These are phyloP conservation scores for Diutina scorzettiae DNA, from an alignment of 1,139 yeast species.

Conservation along the genomic window DNA sequence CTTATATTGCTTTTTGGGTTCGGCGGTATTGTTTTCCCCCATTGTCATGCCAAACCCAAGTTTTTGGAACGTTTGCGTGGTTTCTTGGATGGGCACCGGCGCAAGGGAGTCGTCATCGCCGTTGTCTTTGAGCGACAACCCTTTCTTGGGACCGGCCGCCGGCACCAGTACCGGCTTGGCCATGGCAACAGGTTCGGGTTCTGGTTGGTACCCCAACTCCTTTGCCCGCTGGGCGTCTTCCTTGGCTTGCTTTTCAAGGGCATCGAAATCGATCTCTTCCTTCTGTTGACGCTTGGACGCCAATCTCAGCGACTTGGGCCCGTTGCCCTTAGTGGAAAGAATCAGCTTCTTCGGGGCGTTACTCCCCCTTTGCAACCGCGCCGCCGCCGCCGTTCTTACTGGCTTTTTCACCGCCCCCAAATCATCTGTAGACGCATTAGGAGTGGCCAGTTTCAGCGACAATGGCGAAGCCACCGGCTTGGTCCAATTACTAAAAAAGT, in stretches of 20 bases:
- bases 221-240: constrained; percentile 68
- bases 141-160: constrained; percentile 5
- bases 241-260: constrained; percentile 77
- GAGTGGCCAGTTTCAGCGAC: constrained; percentile 38
- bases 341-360: constrained; percentile 24
- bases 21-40: constrained; percentile 23
- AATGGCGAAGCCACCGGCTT: constrained; percentile 54
- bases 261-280: constrained; percentile 81
- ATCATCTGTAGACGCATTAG: constrained; percentile 13
- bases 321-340: constrained; percentile 29
- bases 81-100: constrained; percentile 35
- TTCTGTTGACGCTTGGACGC: constrained; percentile 35
- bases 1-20: constrained; percentile 27
- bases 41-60: constrained; percentile 78
- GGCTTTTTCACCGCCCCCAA: constrained; percentile 7
- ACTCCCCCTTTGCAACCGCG: constrained; percentile 13
- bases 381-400: constrained; percentile 2
- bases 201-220: constrained; percentile 60
- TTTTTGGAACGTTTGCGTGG: constrained; percentile 64
- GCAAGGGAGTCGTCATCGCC: constrained; percentile 3
- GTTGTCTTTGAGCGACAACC: constrained; percentile 7
- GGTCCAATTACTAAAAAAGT: constrained; percentile 87
- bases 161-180: constrained; percentile 8
- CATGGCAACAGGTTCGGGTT: constrained; percentile 18
- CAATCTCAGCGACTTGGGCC: constrained; percentile 45